These are phyloP conservation scores for Sugiyamaella japonica DNA, from an alignment of 1,139 yeast species.

Conservation along the genomic window DNA sequence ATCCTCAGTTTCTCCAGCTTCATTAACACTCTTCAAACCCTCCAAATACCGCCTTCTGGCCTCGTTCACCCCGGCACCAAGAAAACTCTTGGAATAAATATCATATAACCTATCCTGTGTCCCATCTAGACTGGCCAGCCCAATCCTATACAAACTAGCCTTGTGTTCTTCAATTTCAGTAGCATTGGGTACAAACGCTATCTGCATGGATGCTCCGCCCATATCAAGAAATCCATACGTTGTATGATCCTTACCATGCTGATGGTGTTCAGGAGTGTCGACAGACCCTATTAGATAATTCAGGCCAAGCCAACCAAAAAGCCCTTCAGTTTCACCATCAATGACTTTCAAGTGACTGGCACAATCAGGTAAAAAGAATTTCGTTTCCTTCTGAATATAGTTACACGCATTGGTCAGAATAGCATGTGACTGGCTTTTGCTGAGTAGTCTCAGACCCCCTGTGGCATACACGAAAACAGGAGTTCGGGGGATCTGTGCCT, in stretches of 20 bases:
- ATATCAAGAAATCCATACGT: conserved; percentile 78
- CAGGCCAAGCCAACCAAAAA: conserved; percentile 79
- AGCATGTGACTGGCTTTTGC: conserved; percentile 52
- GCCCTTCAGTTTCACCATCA: conserved; percentile 76
- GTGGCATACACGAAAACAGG: conserved; percentile 80
- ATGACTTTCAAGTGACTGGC: conserved; percentile 60
- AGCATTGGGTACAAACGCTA: conserved; percentile 69
- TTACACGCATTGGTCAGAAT: conserved; percentile 57
- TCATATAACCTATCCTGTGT: conserved; percentile 42
- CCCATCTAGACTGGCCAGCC: conserved; percentile 45
- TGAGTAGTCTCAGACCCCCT: conserved; percentile 73
- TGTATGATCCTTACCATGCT: conserved; percentile 54
- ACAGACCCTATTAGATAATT: conserved; percentile 67
- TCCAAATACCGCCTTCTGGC: conserved; percentile 56
- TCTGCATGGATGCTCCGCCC: conserved; percentile 90
- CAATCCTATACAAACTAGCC: conserved; percentile 55
- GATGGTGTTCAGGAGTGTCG: conserved; percentile 50
- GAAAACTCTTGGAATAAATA: conserved; percentile 63
- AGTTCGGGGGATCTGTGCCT: conserved; percentile 64
- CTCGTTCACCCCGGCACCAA: conserved; percentile 76
- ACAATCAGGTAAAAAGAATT: conserved; percentile 57
- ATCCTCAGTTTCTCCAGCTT: conserved; percentile 37
- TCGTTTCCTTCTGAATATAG: conserved; percentile 53
- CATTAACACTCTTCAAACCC: conserved; percentile 18
- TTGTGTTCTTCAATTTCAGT: conserved; percentile 56